Evolutionary conservation across 805 yeast genomes (phyloP).

Genomic region (Yamadazyma paraphyllophila): DNA sequence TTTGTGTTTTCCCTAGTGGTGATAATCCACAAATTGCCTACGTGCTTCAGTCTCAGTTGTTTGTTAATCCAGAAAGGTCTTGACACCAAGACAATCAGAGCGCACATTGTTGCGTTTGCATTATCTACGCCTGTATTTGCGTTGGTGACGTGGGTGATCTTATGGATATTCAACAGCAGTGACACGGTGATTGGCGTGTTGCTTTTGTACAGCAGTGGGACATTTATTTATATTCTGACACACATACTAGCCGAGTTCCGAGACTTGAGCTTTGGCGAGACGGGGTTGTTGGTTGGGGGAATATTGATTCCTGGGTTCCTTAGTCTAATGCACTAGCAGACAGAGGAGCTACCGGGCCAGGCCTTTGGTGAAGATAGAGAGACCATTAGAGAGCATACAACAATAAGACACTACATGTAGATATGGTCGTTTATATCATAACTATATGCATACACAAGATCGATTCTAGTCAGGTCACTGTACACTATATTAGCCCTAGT

Average conservation of each 20-base stretch:
- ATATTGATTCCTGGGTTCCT: slow-evolving; percentile 26
- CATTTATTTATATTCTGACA: slow-evolving; percentile 67
- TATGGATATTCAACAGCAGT: slow-evolving; percentile 27
- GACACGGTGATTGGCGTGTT: slow-evolving; percentile 52
- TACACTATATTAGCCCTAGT: too few relatives aligned
- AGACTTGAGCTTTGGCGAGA: slow-evolving; percentile 10
- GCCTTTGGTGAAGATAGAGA: too few relatives aligned
- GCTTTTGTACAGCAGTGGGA: slow-evolving; percentile 66
- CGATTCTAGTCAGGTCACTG: too few relatives aligned
- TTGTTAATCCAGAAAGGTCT: slow-evolving; percentile 45
- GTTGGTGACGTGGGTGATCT: slow-evolving; percentile 43
- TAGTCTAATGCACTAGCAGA: slow-evolving; percentile 22
- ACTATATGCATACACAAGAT: too few relatives aligned
- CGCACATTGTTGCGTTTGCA: slow-evolving; percentile 55
- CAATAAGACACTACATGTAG: too few relatives aligned
- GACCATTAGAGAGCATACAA: too few relatives aligned
- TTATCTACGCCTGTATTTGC: slow-evolving; percentile 63
- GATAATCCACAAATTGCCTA: slow-evolving; percentile 70
- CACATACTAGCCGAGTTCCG: slow-evolving; percentile 40
- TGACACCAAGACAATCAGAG: slow-evolving; percentile 27
- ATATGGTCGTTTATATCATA: too few relatives aligned
- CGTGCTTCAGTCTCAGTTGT: slow-evolving; percentile 65
- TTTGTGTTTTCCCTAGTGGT: slow-evolving; percentile 58
- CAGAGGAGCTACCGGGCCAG: too few relatives aligned
- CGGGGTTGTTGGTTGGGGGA: slow-evolving; percentile 21